These are phyloP conservation scores for Chlamydomonas applanata DNA, from an alignment of 139 green algal genomes.

Conservation along the genomic window DNA sequence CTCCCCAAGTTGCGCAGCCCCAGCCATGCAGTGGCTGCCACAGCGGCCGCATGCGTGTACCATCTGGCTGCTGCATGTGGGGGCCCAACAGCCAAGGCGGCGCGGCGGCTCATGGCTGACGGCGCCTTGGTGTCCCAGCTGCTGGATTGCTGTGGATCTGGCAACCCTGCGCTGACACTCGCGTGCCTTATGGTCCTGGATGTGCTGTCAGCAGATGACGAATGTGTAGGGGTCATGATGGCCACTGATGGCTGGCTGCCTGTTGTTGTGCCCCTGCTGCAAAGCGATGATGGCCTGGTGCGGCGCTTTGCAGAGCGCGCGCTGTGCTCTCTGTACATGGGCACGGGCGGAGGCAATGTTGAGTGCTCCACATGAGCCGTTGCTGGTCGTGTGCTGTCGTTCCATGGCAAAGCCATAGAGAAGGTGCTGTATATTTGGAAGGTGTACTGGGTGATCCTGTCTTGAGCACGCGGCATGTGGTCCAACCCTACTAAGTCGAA, in stretches of 20 bases:
- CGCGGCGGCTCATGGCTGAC: slow-evolving; percentile 5
- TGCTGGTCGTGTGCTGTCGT: no score
- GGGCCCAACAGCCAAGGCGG: neutral
- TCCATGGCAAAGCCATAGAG: no score
- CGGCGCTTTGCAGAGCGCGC: slow-evolving; percentile 5
- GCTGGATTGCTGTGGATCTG: neutral
- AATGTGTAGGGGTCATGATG: slow-evolving; percentile 3
- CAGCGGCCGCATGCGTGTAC: neutral
- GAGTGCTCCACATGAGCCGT: no score
- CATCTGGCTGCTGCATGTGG: slow-evolving; percentile 4
- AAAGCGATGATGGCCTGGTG: neutral
- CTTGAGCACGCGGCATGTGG: no score
- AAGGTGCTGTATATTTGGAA: no score
- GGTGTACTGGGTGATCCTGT: no score
- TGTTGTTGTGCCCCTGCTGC: neutral
- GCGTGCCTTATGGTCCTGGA: slow-evolving; percentile 8
- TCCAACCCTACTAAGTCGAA: no score
- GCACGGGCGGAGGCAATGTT: no score
- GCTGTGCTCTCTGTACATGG: slow-evolving; percentile 1
- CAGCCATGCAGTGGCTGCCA: neutral
- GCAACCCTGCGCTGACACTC: neutral
- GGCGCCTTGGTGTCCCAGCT: neutral
- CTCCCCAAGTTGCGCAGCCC: neutral
- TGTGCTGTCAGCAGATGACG: neutral
- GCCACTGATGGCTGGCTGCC: neutral